Conservation (phyloP, 805 yeast species). For the Metschnikowia anglica region DNA sequence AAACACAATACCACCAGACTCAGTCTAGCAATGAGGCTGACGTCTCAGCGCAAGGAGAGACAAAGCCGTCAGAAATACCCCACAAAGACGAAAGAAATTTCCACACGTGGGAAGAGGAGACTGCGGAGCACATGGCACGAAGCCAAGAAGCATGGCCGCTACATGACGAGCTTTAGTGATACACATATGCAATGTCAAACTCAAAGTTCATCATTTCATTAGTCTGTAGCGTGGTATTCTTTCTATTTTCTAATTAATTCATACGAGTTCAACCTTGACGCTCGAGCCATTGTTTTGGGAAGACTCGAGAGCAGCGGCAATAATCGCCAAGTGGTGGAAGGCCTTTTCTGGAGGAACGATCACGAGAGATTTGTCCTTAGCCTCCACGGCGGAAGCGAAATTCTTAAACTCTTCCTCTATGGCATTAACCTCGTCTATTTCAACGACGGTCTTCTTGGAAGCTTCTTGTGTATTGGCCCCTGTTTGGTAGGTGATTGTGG, state of each 20-base stretch:
- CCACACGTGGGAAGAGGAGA: background rate
- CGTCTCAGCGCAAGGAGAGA: background rate
- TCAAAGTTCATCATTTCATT: too few relatives aligned
- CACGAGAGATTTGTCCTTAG: conserved; percentile 58
- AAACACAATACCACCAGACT: background rate
- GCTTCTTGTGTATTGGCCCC: conserved; percentile 41
- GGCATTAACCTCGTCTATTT: conserved; percentile 45
- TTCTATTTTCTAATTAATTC: background rate
- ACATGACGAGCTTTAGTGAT: conserved; percentile 13
- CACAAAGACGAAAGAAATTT: background rate
- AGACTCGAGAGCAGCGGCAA: conserved; percentile 81
- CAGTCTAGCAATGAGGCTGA: background rate
- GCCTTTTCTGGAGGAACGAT: conserved; percentile 70
- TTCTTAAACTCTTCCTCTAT: conserved; percentile 48
- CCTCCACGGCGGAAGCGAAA: conserved; percentile 55
- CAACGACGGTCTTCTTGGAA: conserved; percentile 48
- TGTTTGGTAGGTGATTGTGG: conserved; percentile 38
- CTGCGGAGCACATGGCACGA: background rate
- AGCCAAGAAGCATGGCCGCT: background rate
- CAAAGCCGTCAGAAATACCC: background rate
- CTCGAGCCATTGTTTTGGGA: conserved; percentile 52
- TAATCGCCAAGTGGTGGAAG: conserved; percentile 89
- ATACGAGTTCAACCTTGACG: conserved; percentile 44
- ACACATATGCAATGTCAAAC: too few relatives aligned
- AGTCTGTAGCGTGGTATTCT: background rate